A percentile compares a stretch with the other conserved stretches of the same genome.
Evolutionary conservation across 2,329 filamentous ascomycete species (phyloP).

Genomic region (Fusarium coffeatum): DNA sequence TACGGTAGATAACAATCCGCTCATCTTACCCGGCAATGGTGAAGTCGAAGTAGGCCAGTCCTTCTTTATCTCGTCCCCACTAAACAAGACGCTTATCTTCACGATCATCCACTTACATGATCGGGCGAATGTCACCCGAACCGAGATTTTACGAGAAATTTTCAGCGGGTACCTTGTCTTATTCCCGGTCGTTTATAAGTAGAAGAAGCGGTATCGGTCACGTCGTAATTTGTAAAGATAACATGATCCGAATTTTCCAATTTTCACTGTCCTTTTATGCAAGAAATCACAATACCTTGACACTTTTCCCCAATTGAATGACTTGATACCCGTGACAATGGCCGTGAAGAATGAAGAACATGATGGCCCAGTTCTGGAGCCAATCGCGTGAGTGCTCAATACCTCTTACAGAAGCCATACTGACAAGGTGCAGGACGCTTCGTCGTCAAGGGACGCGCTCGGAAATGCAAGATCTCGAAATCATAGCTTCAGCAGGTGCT

Average conservation of each 20-base stretch:
- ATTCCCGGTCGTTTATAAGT: not conserved
- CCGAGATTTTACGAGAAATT: not conserved
- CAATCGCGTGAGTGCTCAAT: conserved; percentile 2
- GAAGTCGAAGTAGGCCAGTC: too few species aligned
- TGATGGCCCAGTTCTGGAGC: not conserved
- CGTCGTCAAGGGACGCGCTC: conserved; percentile 11
- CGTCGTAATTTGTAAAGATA: not conserved
- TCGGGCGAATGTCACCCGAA: not conserved
- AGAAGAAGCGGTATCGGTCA: conserved; percentile 1
- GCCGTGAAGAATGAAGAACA: not conserved
- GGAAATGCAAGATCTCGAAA: conserved; percentile 22
- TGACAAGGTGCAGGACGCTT: not conserved
- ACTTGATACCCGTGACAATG: not conserved
- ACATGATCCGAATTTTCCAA: not conserved
- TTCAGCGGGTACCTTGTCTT: not conserved
- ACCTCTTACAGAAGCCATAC: fast-evolving
- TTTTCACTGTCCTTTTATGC: too few species aligned
- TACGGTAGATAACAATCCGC: too few species aligned
- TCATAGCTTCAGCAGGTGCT: conserved; percentile 21
- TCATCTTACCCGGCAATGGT: too few species aligned
- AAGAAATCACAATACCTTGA: not conserved
- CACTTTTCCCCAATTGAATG: not conserved
- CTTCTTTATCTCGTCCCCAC: not conserved
- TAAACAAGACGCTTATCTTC: not conserved
- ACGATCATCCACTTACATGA: not conserved